Base-by-base conservation (phyloP, 805 yeast species). In the Lipomyces orientalis region DNA sequence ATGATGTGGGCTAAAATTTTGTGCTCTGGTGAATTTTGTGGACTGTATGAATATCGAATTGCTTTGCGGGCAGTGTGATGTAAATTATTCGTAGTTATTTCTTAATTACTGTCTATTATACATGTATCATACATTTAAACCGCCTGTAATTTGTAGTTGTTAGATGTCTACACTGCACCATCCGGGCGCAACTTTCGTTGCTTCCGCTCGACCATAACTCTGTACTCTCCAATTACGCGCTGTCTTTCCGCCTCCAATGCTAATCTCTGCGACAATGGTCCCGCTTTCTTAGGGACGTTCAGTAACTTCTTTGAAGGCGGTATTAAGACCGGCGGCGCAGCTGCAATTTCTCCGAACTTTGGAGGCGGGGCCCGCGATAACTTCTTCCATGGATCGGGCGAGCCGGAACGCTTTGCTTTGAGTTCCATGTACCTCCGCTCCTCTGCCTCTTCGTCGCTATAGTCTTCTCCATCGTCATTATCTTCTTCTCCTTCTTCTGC, bases 301-400 rank as follows among this genome's bases (percentile, higher is more conserved):
- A 73, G 72, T 58, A 73, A 62, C 62, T 69, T 62, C 68, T 78
- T 80, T 16, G 74, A 64, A 2, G 78, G 78, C 31, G 71, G 64
- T 4, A 73, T 77, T 56, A 81, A 74, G 65, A 75, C 78, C 1
- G 83, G 83, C 14, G 83, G 83, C 16, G 79, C 74, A 54, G 79
- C 81, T 0, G 79, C 83, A 4, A 79, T 78, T 33, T 81, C 83
- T 6, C 81, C 81, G 64, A 81, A 81, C 69, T 79, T 79, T 34
- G 69, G 62, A 16, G 73, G 64, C 29, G 73, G 66, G n/a, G 73
- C 64, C 51, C 68, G 65, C n/a, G 78, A 74, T 37, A 81, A 71
- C 8, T 69, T 68, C 12, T 79, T 79, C 82, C 82, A 81, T 2
- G 82, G 81, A 71, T 81, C 83, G n/a, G 82, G 83, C 10, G 81